Evolutionary conservation across 2,329 filamentous ascomycete species (phyloP), one percentile per base, ranked within the genome.

Genomic region (Acrocalymma vagum): DNA sequence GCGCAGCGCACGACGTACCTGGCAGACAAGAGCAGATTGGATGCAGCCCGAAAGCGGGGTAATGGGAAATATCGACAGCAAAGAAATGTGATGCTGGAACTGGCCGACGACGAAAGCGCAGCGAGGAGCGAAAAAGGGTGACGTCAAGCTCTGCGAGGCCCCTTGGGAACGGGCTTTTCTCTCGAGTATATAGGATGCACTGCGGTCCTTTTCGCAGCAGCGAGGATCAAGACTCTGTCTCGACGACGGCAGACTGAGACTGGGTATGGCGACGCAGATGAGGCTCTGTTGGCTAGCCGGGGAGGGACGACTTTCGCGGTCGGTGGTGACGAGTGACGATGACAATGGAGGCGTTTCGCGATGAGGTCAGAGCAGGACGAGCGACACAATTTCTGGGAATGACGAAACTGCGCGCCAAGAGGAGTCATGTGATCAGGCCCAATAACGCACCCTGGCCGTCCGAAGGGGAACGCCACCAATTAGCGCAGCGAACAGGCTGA

Each of bases 291-390:
- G 42, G 35, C 49, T 48, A 30, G 55, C 48, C 52, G 53, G 38
- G 29, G 50, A 49, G 53, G 58, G 53, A 55, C n/a, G n/a, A n/a
- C n/a, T n/a, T n/a, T n/a, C n/a, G n/a, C n/a, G 56, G 48, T 50
- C 47, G 52, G 34, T 58, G 55, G 51, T 59, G 43, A 51, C 49
- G 57, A n/a, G 56, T 53, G 51, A 54, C 51, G 60, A 63, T 63
- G 59, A 64, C 58, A 53, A 51, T 62, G 45, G 56, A 58, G 60
- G 60, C 60, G 59, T 61, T n/a, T 62, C 51, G 55, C 56, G 60
- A 65, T 65, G 62, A 65, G 61, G 61, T 65, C 61, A 63, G 60
- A 58, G 53, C 55, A 59, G 55, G 57, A 53, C 48, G 52, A 58
- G 55, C 46, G 50, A 59, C n/a, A 55, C 55, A 60, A 62, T 62